phyloP scores from a whole-genome alignment of 768 basidiomycete genomes.

The Termitomyces sp. region DNA sequence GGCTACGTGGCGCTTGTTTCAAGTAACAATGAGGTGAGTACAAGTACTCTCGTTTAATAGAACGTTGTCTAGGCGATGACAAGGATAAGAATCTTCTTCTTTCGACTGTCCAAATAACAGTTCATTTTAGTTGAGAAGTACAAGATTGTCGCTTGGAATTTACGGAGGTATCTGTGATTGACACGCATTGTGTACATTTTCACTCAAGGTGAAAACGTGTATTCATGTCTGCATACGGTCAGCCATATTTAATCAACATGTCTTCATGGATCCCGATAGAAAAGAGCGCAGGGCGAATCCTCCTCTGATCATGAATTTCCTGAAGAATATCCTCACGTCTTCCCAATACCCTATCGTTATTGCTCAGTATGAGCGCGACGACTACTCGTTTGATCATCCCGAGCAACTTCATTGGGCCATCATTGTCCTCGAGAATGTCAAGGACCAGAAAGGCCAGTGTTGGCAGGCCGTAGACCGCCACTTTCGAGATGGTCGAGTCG shows the following conservation, averaged over 20 bases:
- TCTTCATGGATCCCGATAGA: neutral
- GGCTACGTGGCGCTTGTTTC: slow-evolving; percentile 3
- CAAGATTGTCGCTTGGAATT: neutral
- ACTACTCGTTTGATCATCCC: neutral
- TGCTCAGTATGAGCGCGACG: slow-evolving; percentile 8
- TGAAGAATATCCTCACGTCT: neutral
- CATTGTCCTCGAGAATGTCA: neutral
- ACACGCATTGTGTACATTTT: neutral
- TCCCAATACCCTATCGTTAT: slow-evolving; percentile 3
- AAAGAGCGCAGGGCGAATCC: neutral
- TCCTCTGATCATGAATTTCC: neutral
- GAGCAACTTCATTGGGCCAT: slow-evolving; percentile 8
- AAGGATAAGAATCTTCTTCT: neutral
- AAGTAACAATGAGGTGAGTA: neutral
- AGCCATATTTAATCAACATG: neutral
- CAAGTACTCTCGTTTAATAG: neutral
- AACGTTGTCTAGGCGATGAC: neutral
- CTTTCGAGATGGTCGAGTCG: neutral
- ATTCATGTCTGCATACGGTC: neutral
- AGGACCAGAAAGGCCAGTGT: slow-evolving; percentile 2
- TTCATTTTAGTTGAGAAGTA: neutral
- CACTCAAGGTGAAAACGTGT: neutral
- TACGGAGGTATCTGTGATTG: neutral
- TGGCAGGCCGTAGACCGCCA: slow-evolving; percentile 6
- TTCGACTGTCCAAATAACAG: neutral